A percentile compares a stretch with the other conserved stretches of the same genome.
Conservation (phyloP, 73 alveolate genomes). For the Paramecium sexaurelia region DNA sequence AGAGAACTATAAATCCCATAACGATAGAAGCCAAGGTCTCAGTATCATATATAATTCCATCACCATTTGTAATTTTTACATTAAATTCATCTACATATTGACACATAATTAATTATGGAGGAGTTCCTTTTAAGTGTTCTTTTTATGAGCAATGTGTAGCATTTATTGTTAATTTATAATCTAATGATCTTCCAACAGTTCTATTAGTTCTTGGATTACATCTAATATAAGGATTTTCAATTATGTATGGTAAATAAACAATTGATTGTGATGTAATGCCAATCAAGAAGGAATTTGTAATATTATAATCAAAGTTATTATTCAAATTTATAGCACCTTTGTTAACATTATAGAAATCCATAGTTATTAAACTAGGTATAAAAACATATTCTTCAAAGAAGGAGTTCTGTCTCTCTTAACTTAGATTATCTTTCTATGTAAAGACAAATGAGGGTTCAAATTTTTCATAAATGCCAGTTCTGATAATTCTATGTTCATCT, state of each 20-base stretch:
- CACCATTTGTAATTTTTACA: conserved; percentile 1
- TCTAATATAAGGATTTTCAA: background rate
- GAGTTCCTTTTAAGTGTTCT: background rate
- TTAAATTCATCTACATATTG: background rate
- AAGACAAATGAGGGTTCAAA: conserved; percentile 13
- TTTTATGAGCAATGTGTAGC: conserved; percentile 16
- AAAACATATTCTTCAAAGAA: conserved; percentile 18
- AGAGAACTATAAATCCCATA: conserved; percentile 39
- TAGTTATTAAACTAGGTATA: background rate
- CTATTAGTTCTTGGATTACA: background rate
- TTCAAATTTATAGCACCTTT: background rate
- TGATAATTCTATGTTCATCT: conserved; percentile 55
- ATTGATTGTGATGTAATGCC: background rate
- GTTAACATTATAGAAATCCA: conserved; percentile 15
- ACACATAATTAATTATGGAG: conserved; percentile 1
- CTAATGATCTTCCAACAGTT: background rate
- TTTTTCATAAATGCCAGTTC: conserved; percentile 42
- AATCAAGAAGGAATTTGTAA: background rate
- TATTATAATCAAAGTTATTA: background rate
- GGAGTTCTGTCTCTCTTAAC: background rate
- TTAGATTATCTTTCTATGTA: background rate
- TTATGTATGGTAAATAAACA: background rate
- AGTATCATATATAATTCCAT: conserved; percentile 32
- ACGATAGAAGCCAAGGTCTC: background rate
- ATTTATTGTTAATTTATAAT: background rate